These are phyloP conservation scores for Chondrus crispus DNA, from an alignment of 23 red algal species.

Conservation along the genomic window DNA sequence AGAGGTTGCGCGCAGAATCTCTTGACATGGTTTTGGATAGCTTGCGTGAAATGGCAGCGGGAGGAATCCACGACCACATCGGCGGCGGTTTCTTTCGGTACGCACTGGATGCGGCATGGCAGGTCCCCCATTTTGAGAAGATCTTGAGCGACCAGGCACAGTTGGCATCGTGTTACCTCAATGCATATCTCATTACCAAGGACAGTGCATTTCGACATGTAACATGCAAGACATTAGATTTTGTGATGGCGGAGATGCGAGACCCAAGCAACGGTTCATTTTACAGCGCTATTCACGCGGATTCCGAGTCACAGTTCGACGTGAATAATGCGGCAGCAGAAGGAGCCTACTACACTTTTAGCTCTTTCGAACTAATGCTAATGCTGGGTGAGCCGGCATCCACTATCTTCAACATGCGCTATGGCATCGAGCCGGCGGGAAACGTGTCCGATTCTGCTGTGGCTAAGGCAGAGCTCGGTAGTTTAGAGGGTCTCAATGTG, in stretches of 20 bases:
- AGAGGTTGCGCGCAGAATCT: slow-evolving; percentile 18
- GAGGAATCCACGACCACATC: slow-evolving; percentile 77
- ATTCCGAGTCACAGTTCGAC: slow-evolving; percentile 45
- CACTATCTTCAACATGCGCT: slow-evolving; percentile 63
- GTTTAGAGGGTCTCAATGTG: slow-evolving; percentile 61
- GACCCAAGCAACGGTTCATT: slow-evolving; percentile 51
- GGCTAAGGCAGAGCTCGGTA: slow-evolving; percentile 53
- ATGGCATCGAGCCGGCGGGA: slow-evolving; percentile 56
- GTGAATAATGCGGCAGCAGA: slow-evolving; percentile 23
- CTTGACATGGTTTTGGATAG: slow-evolving; percentile 72
- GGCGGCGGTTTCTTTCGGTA: slow-evolving; percentile 84
- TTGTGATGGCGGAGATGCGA: slow-evolving; percentile 65
- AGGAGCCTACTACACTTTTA: slow-evolving; percentile 80
- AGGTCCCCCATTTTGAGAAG: slow-evolving; percentile 89
- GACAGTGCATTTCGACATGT: slow-evolving; percentile 21
- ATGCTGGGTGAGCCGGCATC: slow-evolving; percentile 62
- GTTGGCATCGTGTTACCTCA: slow-evolving; percentile 52
- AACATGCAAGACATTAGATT: slow-evolving; percentile 58
- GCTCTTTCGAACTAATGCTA: slow-evolving; percentile 68
- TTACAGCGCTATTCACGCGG: slow-evolving; percentile 70
- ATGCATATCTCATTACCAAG: slow-evolving; percentile 55
- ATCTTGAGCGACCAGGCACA: slow-evolving; percentile 79
- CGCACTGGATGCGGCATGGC: slow-evolving; percentile 68
- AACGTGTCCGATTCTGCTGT: slow-evolving; percentile 63
- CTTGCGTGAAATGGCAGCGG: slow-evolving; percentile 61